Evolutionary conservation across 1,139 yeast genomes (phyloP), one percentile per base, ranked within the genome.

Genomic region (Protomyces inundatus): DNA sequence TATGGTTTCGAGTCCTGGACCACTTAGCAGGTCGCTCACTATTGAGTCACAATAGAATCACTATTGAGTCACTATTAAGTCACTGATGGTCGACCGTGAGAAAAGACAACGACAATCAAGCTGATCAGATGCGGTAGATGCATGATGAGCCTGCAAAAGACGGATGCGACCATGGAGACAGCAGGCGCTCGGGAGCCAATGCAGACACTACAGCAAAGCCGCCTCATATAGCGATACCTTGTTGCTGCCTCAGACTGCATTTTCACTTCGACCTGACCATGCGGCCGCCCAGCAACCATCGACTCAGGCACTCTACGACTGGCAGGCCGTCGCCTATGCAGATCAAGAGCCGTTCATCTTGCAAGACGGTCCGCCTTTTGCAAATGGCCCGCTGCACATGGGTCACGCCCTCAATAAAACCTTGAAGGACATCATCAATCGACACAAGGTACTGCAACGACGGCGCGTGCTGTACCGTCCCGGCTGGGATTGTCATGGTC

Each of bases 401-500:
- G 99, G 99, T 0, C 99, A 93, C 75, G 91, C 98, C 0, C 76
- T 93, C 71, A 93, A 93, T 76, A 93, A 93, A 72, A 82, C 90
- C 33, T 75, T 90, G 64, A 93, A 93, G 74, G 99, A 93, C 75
- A 84, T 93, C 61, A 84, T 91, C 64, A 84, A 84, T 68, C 78
- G 99, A 61, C 86, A 79, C 70, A 85, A 89, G 71, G 76, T 91
- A 51, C 74, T 87, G 56, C 75, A 79, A 54, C 87, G 90, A 33
- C 81, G 83, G 67, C 79, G 79, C 55, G 83, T 93, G 4, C 78
- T 81, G 64, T 93, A 89, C 72, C 80, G 81, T 55, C 97, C 98
- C 0, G 99, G 99, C 0, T 93, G 98, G 98, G 99, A 93, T 74
- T 93, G 98, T 72, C 99, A 93, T 76, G 99, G 99, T 0, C 77